Base-by-base conservation (phyloP, 495 filamentous ascomycete genomes). In the Wilcoxina mikolae region DNA sequence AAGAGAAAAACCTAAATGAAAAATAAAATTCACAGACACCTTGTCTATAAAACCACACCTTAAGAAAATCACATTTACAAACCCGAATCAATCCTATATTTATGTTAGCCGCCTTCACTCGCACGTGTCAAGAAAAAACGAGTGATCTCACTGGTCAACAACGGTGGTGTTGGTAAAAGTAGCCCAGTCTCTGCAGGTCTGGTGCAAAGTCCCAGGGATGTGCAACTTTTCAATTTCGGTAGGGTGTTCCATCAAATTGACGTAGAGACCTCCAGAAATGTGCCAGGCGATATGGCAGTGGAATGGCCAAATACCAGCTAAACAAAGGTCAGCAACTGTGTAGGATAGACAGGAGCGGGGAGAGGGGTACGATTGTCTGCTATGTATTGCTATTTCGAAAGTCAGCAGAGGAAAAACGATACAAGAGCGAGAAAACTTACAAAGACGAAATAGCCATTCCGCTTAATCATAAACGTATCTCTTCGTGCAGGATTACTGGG, bases 161-260 rank as follows among this genome's bases (percentile, higher is more conserved):
- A 72, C 66, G 39, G 71, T 69, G 0, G 29, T 31, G 22, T 56
- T 59, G 25, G 73, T 75, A 56, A 69, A 81, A n/a, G 58, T 56
- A 5, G 60, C 62, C 78, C 78, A 81, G 10, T 72, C 68, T 1
- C 59, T 55, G 58, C 77, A 80, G n/a, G 68, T 75, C 58, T 73
- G 57, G 35, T 54, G 33, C 4, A 73, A 65, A 5, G 65, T 62
- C n/a, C 50, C 5, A 1, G 74, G 74, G 28, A 78, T 68, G 10
- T 51, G 10, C 44, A 67, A 56, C 50, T 59, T 39, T 15, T 49
- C 23, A 4, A 71, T 60, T 1, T 58, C 59, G 23, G 57, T 42
- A 48, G 67, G 49, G 18, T 68, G 66, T 67, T 76, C 74, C 2
- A 76, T n/a, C 22, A 76, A 69, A 54, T 74, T 70, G 12, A 76